Evolutionary conservation across 2,329 filamentous ascomycete genomes (phyloP), one percentile per base, ranked within the genome.

Genomic region (Fusarium phyllophilum): DNA sequence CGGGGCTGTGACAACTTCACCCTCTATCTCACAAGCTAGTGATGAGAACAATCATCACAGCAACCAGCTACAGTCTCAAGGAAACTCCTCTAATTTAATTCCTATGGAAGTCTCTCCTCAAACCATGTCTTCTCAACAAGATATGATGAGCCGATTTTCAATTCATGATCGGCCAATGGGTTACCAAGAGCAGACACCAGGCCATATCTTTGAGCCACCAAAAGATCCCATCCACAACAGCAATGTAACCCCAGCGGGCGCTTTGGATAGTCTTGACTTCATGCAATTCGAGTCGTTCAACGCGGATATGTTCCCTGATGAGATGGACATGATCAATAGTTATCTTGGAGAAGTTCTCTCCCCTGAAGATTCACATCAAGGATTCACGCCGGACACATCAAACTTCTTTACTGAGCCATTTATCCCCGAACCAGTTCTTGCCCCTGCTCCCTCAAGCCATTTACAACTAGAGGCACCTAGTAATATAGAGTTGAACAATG

Each of bases 311-410:
- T 58, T 58, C 20, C 42, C 33, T 38, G 56, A 58, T 12, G 56
- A 58, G 31, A 58, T 58, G 56, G 56, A 51, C 10, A 58, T 58
- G 56, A 58, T 58, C 33, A 58, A 58, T 2, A 58, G 56, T 8
- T 58, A 58, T n/a, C 56, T 58, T 7, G 56, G 56, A 8, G 56
- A 46, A 10, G 56, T 58, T 15, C 31, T 58, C 1, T 42, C 42
- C 33, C 56, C 56, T 36, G 44, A 49, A n/a, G 12, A 38, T 22
- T 49, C 56, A 3, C 31, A 31, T 17, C 56, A 38, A 38, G 29
- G 24, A 17, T 38, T 49, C 9, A 29, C 56, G 12, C 56, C 56
- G 3, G 24, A 31, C 31, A 29, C 33, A 18, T 5, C 31, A 29
- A 51, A 31, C 42, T n/a, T 49, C 24, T 58, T 58, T 20, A 29